A percentile compares a stretch with the other conserved stretches of the same genome.
Conservation (phyloP, 2,329 filamentous ascomycete species). For the Helicocarpus griseus region DNA sequence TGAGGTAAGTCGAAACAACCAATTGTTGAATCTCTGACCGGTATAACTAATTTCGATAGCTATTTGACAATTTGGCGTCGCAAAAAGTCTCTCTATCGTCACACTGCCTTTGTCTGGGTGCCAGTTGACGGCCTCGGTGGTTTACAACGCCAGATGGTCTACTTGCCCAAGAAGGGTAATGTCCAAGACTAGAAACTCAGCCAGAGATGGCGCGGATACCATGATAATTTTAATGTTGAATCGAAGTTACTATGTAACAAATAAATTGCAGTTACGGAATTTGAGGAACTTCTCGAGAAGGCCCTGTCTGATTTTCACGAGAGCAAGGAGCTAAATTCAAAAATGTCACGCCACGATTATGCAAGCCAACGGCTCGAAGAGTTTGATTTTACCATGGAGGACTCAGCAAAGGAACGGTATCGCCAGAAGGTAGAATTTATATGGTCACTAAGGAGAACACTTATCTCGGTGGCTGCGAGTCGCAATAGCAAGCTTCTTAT, state of each 20-base stretch:
- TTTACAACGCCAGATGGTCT: neutral
- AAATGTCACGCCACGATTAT: neutral
- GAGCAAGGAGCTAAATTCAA: neutral
- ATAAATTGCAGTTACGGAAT: neutral
- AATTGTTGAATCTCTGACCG: neutral
- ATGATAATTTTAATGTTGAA: neutral
- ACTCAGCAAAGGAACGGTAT: neutral
- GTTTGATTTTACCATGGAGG: neutral
- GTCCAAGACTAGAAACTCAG: neutral
- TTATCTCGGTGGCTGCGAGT: neutral
- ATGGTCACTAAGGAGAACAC: neutral
- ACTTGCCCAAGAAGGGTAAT: neutral
- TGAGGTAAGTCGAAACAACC: neutral
- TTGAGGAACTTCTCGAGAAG: neutral
- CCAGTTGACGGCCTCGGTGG: neutral
- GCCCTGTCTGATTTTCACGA: neutral
- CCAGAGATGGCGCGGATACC: neutral
- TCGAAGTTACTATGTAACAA: neutral
- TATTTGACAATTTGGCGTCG: neutral
- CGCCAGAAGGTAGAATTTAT: neutral
- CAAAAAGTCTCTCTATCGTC: neutral
- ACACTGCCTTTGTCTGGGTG: slow-evolving; percentile 1
- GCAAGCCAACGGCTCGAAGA: neutral
- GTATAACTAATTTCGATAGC: neutral
- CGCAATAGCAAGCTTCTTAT: too few species aligned